Evolutionary conservation across 108 stramenopile species (phyloP).

Genomic region (Pseudonitzschia delicatissima): DNA sequence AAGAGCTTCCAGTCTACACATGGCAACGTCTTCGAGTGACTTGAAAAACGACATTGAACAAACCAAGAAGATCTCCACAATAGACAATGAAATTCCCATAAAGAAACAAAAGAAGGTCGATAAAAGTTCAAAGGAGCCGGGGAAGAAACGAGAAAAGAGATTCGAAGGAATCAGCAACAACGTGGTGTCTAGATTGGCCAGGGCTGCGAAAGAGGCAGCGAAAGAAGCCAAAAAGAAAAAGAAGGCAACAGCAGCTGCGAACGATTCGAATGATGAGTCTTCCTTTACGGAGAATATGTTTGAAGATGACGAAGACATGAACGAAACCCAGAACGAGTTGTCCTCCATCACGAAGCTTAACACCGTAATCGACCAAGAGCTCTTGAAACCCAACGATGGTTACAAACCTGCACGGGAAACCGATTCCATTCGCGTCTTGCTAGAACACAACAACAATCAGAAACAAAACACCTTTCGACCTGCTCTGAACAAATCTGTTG

Average conservation of each 20-base stretch:
- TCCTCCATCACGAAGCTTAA: slow-evolving; percentile 7
- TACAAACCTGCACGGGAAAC: slow-evolving; percentile 22
- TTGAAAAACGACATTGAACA: slow-evolving; percentile 13
- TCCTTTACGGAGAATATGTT: not conserved
- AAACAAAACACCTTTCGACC: not conserved
- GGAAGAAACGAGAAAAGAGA: too few species aligned
- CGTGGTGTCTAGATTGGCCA: slow-evolving; percentile 18
- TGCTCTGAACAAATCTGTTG: not conserved
- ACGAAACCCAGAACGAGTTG: not conserved
- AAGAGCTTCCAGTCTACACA: slow-evolving; percentile 9
- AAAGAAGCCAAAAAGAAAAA: not conserved
- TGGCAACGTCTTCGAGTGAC: slow-evolving; percentile 31
- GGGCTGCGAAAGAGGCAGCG: slow-evolving; percentile 28
- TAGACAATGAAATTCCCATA: not conserved
- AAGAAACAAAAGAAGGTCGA: not conserved
- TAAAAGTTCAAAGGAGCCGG: not conserved
- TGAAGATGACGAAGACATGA: not conserved
- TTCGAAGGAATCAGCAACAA: not conserved
- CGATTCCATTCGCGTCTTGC: slow-evolving; percentile 23
- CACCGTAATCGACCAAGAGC: slow-evolving; percentile 28
- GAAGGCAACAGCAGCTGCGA: not conserved
- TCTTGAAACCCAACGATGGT: slow-evolving; percentile 21
- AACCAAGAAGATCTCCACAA: not conserved
- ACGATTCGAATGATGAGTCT: not conserved
- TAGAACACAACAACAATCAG: slow-evolving; percentile 25